Conservation (phyloP, 2,329 filamentous ascomycete species). For the Hypoxylon sp. region DNA sequence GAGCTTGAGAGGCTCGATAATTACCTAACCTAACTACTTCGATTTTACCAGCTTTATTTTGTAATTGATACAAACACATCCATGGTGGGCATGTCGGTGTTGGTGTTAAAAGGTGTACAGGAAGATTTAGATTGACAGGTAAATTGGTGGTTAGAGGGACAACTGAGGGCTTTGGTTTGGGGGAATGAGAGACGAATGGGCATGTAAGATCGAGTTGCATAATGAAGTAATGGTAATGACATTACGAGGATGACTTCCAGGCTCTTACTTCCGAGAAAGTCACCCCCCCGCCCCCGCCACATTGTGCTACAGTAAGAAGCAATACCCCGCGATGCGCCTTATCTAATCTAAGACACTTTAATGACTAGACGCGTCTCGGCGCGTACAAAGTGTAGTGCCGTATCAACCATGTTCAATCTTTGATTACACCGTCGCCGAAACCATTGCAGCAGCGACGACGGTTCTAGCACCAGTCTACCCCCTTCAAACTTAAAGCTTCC, state of each 20-base stretch:
- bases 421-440: background rate
- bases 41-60: constrained; percentile 14
- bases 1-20: background rate
- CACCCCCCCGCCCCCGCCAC: constrained; percentile 18
- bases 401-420: background rate
- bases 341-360: constrained; percentile 29
- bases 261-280: background rate
- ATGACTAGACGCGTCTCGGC: constrained; percentile 32
- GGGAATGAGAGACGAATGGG: background rate
- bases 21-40: background rate
- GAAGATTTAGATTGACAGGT: constrained; percentile 13
- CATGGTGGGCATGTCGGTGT: constrained; percentile 1
- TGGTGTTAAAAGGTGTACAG: constrained; percentile 12
- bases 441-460: background rate
- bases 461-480: background rate
- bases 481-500: too few relatives aligned
- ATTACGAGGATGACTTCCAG: constrained; percentile 9
- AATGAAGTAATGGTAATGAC: constrained; percentile 27
- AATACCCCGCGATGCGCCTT: constrained; percentile 12
- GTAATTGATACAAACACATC: constrained; percentile 22
- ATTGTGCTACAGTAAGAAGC: background rate
- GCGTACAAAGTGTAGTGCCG: constrained; percentile 24
- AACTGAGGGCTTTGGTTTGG: background rate
- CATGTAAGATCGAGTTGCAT: constrained; percentile 17
- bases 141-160: constrained; percentile 5